A percentile compares a stretch with the other conserved stretches of the same genome.
These are phyloP conservation scores for Phytophthora litchii DNA, from an alignment of 352 stramenopile species.

Conservation along the genomic window DNA sequence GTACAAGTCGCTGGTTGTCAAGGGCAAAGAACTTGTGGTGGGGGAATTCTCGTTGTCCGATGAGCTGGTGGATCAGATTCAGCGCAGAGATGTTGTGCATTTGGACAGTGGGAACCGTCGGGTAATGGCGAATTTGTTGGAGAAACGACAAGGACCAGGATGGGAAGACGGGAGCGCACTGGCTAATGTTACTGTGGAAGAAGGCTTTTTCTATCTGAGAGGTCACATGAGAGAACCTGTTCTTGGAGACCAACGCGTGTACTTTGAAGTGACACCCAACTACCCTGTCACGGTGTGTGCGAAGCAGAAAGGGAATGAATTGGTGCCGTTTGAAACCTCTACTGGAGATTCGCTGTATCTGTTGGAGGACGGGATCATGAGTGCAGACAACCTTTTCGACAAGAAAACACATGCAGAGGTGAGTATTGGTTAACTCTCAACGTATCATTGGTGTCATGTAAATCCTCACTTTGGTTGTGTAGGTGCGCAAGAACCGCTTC, in stretches of 20 bases:
- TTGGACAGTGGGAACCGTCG: slow-evolving; percentile 49
- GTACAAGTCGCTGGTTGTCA: slow-evolving; percentile 36
- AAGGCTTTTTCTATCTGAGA: slow-evolving; percentile 63
- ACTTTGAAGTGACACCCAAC: slow-evolving; percentile 65
- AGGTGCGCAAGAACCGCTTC: slow-evolving; percentile 74
- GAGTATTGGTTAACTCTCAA: background rate
- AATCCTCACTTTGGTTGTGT: background rate
- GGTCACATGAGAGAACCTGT: slow-evolving; percentile 23
- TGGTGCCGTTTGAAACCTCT: slow-evolving; percentile 51
- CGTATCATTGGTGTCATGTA: too few relatives aligned
- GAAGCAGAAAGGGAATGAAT: slow-evolving; percentile 23
- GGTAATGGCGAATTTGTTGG: slow-evolving; percentile 62
- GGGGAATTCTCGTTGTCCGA: slow-evolving; percentile 65
- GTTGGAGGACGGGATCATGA: slow-evolving; percentile 66
- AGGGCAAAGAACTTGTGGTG: slow-evolving; percentile 52
- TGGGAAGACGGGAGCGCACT: slow-evolving; percentile 52
- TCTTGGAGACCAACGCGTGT: slow-evolving; percentile 69
- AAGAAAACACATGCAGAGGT: slow-evolving; percentile 54
- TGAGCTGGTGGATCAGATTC: slow-evolving; percentile 70
- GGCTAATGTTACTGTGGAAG: slow-evolving; percentile 55
- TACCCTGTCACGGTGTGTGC: slow-evolving; percentile 77
- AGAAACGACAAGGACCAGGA: slow-evolving; percentile 46
- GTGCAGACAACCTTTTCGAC: slow-evolving; percentile 51
- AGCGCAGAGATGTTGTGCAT: slow-evolving; percentile 55
- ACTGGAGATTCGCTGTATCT: slow-evolving; percentile 58